These are phyloP conservation scores for Oryza glaberrima DNA, from an alignment of 176 grass and related monocot genomes.

Conservation along the genomic window DNA sequence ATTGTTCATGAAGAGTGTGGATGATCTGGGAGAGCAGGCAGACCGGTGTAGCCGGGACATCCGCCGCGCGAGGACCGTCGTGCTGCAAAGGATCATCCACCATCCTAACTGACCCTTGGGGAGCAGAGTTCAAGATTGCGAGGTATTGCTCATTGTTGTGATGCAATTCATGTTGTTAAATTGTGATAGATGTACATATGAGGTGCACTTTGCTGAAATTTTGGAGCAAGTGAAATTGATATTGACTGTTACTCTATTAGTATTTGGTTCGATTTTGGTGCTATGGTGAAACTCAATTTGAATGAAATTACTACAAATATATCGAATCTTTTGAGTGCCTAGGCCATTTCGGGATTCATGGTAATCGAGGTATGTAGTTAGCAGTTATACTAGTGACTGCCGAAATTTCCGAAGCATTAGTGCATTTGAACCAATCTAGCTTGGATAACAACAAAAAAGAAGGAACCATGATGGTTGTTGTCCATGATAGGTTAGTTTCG, in stretches of 20 bases:
- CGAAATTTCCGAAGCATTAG: background rate
- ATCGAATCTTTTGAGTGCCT: background rate
- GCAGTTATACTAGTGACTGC: too few relatives aligned
- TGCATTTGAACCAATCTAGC: background rate
- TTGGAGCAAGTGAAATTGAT: background rate
- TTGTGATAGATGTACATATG: slow-evolving; percentile 7
- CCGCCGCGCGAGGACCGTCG: slow-evolving; percentile 47
- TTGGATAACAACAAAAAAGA: too few relatives aligned
- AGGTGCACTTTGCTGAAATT: background rate
- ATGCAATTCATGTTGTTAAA: background rate
- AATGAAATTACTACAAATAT: slow-evolving; percentile 8
- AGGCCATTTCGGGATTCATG: background rate
- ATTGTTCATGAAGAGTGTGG: slow-evolving; percentile 58
- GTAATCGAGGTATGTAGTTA: too few relatives aligned
- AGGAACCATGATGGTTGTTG: background rate
- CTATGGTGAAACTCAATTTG: background rate
- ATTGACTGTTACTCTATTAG: background rate
- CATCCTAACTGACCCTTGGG: slow-evolving; percentile 44
- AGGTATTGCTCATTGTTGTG: background rate
- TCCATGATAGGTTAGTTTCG: background rate
- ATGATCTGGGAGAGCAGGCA: slow-evolving; percentile 54
- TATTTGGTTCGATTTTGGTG: background rate
- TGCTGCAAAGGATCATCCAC: slow-evolving; percentile 64
- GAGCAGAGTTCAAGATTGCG: background rate
- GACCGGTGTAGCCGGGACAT: slow-evolving; percentile 63